Evolutionary conservation across 1,284 basidiomycete genomes (phyloP).

Genomic region (Pulveroboletus sp.): DNA sequence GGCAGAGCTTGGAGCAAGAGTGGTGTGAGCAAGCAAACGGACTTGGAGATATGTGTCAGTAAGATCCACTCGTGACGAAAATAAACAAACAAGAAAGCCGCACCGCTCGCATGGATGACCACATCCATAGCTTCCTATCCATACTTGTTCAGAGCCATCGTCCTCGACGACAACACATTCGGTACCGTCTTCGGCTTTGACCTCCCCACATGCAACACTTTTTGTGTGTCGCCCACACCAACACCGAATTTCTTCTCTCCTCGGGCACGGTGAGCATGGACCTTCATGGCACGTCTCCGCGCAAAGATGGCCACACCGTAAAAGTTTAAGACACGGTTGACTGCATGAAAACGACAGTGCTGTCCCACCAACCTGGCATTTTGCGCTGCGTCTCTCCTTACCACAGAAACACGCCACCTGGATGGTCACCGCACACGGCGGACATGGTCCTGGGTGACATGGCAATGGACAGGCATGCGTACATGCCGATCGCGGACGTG

Average conservation of each 20-base stretch:
- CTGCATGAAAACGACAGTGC: slow-evolving; percentile 49
- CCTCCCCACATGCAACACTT: slow-evolving; percentile 65
- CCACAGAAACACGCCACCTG: slow-evolving; percentile 67
- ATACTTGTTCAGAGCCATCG: slow-evolving; percentile 41
- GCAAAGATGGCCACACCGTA: slow-evolving; percentile 71
- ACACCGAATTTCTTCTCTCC: slow-evolving; percentile 59
- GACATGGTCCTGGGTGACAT: slow-evolving; percentile 80
- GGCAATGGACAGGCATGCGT: slow-evolving; percentile 70
- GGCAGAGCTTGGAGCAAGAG: slow-evolving; percentile 66
- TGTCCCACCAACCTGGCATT: slow-evolving; percentile 53
- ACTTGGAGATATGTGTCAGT: slow-evolving; percentile 38
- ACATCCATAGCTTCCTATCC: slow-evolving; percentile 76
- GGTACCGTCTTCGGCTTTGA: slow-evolving; percentile 33
- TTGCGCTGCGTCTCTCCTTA: slow-evolving; percentile 58
- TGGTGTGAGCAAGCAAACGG: slow-evolving; percentile 78
- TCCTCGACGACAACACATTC: slow-evolving; percentile 20
- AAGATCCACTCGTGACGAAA: not conserved
- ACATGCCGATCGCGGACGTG: slow-evolving; percentile 65
- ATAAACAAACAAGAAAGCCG: too few species aligned
- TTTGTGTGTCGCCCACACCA: slow-evolving; percentile 76
- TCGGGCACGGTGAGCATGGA: slow-evolving; percentile 63
- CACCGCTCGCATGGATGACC: slow-evolving; percentile 61
- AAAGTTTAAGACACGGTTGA: slow-evolving; percentile 55
- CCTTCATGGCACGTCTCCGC: slow-evolving; percentile 70
- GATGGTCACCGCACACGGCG: slow-evolving; percentile 60